Evolutionary conservation across 2,329 filamentous ascomycete genomes (phyloP).

Genomic region (Colletotrichum sp.): DNA sequence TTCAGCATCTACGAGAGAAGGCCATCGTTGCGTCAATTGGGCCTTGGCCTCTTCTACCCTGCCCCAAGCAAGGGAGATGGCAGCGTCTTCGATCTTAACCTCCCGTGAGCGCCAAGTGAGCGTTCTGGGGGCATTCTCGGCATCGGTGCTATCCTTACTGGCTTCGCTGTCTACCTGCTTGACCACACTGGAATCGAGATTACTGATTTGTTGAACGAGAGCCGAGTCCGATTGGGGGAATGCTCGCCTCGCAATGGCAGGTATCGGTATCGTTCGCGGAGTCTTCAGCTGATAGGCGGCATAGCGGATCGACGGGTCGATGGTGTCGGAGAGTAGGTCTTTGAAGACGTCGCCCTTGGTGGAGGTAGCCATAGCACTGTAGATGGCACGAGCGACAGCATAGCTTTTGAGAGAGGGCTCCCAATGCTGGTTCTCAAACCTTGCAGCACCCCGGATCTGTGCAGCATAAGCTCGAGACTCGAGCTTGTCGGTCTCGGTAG

Average conservation of each 20-base stretch:
- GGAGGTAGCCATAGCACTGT: conserved; percentile 72
- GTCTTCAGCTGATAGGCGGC: conserved; percentile 92
- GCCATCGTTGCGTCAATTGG: conserved; percentile 52
- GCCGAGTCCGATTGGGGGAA: conserved; percentile 71
- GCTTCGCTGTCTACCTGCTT: conserved; percentile 57
- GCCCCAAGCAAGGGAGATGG: conserved; percentile 84
- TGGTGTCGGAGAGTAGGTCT: conserved; percentile 82
- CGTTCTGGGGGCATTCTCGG: conserved; percentile 68
- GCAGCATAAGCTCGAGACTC: conserved; percentile 86
- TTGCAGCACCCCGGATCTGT: conserved; percentile 75
- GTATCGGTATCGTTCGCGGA: conserved; percentile 81
- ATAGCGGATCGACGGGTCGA: conserved; percentile 93
- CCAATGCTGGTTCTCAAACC: conserved; percentile 91
- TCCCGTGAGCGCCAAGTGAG: conserved; percentile 86
- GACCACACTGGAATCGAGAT: conserved; percentile 71
- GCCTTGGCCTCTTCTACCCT: conserved; percentile 63
- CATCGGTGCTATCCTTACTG: conserved; percentile 51
- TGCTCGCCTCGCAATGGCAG: conserved; percentile 76
- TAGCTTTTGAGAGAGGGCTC: conserved; percentile 76
- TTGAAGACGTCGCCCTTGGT: conserved; percentile 80
- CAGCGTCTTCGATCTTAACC: conserved; percentile 89
- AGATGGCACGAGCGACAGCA: conserved; percentile 79
- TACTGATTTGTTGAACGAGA: conserved; percentile 71
- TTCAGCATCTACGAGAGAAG: conserved; percentile 45
- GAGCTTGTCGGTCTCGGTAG: conserved; percentile 72